These are phyloP conservation scores for Vinca minor DNA, from an alignment of 257 asterid species.

Conservation along the genomic window DNA sequence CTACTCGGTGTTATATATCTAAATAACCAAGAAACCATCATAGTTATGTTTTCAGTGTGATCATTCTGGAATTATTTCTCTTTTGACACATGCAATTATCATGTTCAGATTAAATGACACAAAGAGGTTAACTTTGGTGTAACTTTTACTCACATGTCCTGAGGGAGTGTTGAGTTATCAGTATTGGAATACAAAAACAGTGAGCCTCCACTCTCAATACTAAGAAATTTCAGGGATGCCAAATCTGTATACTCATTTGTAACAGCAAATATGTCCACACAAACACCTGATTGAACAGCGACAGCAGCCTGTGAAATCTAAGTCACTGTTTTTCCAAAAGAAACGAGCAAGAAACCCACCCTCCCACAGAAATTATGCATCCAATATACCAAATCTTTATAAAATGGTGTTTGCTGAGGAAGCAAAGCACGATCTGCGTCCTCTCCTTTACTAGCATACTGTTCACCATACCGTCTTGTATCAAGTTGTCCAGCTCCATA, in stretches of 20 bases:
- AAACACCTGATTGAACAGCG: conserved; percentile 98
- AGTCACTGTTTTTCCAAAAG: conserved; percentile 25
- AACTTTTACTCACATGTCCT: conserved; percentile 76
- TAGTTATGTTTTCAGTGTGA: not conserved
- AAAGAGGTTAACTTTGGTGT: conserved; percentile 1
- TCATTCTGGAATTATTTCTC: not conserved
- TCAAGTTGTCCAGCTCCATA: conserved; percentile 97
- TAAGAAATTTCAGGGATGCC: conserved; percentile 92
- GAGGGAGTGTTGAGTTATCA: conserved; percentile 98
- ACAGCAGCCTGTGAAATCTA: conserved; percentile 79
- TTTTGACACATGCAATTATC: not conserved
- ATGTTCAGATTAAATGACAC: not conserved
- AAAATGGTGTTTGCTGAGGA: conserved; percentile 95
- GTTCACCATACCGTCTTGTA: conserved; percentile 94
- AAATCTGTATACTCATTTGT: conserved; percentile 97
- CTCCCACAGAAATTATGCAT: conserved; percentile 12
- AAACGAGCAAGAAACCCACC: conserved; percentile 14
- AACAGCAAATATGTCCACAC: conserved; percentile 94
- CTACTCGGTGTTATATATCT: not conserved
- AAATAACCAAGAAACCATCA: not conserved
- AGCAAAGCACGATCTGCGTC: conserved; percentile 97
- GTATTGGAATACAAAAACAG: conserved; percentile 83
- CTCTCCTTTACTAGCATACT: conserved; percentile 98
- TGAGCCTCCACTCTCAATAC: conserved; percentile 99
- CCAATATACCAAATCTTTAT: conserved; percentile 77